phyloP scores from a whole-genome alignment of 73 alveolate species.

The Uronychia setigera region DNA sequence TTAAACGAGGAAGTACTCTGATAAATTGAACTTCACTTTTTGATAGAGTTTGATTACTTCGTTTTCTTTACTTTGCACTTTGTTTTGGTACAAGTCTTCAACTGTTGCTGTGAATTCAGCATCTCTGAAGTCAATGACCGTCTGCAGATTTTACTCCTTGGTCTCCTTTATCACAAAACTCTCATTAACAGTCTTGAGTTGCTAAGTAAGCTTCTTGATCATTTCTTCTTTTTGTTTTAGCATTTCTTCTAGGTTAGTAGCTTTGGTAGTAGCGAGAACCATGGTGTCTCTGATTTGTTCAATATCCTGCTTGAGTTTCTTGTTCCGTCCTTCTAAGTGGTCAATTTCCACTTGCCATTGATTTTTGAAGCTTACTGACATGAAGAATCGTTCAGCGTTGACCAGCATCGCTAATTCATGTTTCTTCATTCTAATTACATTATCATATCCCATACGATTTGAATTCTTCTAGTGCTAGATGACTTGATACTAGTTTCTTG shows the following conservation, averaged over 20 bases:
- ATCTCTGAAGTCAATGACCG: slow-evolving; percentile 22
- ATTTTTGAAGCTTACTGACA: slow-evolving; percentile 5
- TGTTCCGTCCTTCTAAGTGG: slow-evolving; percentile 10
- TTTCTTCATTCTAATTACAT: not conserved
- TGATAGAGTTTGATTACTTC: slow-evolving; percentile 7
- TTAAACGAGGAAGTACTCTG: not conserved
- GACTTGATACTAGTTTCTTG: not conserved
- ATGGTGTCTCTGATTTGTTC: not conserved
- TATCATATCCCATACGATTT: slow-evolving; percentile 7
- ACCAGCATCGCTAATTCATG: slow-evolving; percentile 20
- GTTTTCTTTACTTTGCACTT: slow-evolving; percentile 12
- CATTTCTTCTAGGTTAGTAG: not conserved
- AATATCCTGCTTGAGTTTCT: not conserved
- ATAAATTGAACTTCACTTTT: slow-evolving; percentile 1
- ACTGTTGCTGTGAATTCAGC: slow-evolving; percentile 28
- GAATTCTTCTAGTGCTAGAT: not conserved
- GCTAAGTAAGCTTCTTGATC: not conserved
- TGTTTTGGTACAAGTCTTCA: slow-evolving; percentile 9
- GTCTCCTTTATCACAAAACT: not conserved
- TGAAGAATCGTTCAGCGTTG: slow-evolving; percentile 28
- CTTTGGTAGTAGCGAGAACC: not conserved
- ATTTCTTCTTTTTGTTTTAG: not conserved
- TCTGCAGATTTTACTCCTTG: not conserved
- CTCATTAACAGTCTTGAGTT: not conserved
- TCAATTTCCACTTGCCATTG: slow-evolving; percentile 30